Base-by-base conservation (phyloP, 2,329 filamentous ascomycete genomes). In the Aspergillus bombycis region DNA sequence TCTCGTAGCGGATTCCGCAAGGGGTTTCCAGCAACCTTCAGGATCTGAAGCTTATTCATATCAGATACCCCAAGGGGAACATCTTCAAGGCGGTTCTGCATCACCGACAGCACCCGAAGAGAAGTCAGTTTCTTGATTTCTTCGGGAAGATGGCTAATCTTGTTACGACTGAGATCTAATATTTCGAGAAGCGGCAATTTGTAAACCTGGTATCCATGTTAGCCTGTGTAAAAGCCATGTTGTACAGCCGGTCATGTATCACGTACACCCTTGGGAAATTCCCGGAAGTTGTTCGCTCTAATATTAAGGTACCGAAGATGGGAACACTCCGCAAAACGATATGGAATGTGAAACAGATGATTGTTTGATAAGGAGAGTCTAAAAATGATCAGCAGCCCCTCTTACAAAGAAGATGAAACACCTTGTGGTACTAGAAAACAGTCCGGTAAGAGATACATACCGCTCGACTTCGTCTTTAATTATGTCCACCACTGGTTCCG, bases 21-120 rank as follows among this genome's bases (percentile, higher is more conserved):
- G 10, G 92, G 92, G 70, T 97, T 97, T 53, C 93, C 93, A 62
- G 94, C 91, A 41, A 97, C 87, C 77, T 96, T 97, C 62, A 98
- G 84, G 68, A 96, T 91, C 74, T 94, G 92, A 63, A 98, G 81
- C 61, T 93, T 95, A 62, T 86, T 89, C 91, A 97, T 96, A 67
- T 97, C 93, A 60, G 92, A 93, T 26, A 98, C 81, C 68, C 92
- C 94, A 8, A 91, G 81, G 1, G 94, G 94, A 21, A 98, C 82
- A 69, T 94, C 90, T 67, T 92, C 89, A 70, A 98, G 92, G 64
- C 90, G 88, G 76, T 97, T 97, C 74, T 91, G 92, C 69, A 92
- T 91, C 41, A 97, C 86, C 2, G 93, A 94, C 60, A 98, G 83
- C 19, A 97, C 94, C 74, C 96, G 96, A 67, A 98, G 82, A 1